Base-by-base conservation (phyloP, 495 filamentous ascomycete species). In the Penicillium pulvis region DNA sequence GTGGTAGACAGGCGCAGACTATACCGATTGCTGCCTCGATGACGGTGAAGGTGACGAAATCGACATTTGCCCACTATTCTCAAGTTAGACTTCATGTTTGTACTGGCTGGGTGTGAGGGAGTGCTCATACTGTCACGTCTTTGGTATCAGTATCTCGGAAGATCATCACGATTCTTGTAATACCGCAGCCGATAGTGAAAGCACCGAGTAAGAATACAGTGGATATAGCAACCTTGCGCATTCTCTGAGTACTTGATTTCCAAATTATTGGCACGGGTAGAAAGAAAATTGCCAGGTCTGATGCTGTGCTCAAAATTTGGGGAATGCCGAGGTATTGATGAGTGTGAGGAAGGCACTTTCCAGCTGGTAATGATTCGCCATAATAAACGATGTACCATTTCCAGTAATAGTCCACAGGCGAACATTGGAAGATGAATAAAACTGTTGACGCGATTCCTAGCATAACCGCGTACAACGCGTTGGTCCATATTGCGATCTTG, bases 1-100 rank as follows among this genome's bases (percentile, higher is more conserved):
- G 17, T 44, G 52, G 52, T 6, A 55, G 52, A 39, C 52, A 45
- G 8, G 52, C 52, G 16, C 52, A 55, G 52, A 55, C 24, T 12
- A 55, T 55, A 10, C 52, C 52, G 10, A 55, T 20, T 2, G 20
- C 41, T n/a, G 39, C 36, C 35, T 55, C 52, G 24, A 55, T 36
- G 16, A 55, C 16, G 0, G 52, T 55, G 23, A 55, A 55, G 7
- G 52, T 55, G 52, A 35, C 41, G 11, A 24, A 45, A 41, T 55
- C 24, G 39, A 45, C 33, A 45, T 55, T 55, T 23, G 10, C 16
- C 52, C 52, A 55, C 52, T 55, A 4, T 19, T 23, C 5, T 5
- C 1, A 55, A 6, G 28, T 55, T 46, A 55, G 41, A 6, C 19
- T 9, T n/a, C 6, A 8, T 30, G 1, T 55, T 26, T n/a, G 44